Percentiles rank a stretch among this genome's conserved stretches.
These are phyloP conservation scores for Diaporthe sp. DNA, from an alignment of 2,329 filamentous ascomycete species.

Conservation along the genomic window DNA sequence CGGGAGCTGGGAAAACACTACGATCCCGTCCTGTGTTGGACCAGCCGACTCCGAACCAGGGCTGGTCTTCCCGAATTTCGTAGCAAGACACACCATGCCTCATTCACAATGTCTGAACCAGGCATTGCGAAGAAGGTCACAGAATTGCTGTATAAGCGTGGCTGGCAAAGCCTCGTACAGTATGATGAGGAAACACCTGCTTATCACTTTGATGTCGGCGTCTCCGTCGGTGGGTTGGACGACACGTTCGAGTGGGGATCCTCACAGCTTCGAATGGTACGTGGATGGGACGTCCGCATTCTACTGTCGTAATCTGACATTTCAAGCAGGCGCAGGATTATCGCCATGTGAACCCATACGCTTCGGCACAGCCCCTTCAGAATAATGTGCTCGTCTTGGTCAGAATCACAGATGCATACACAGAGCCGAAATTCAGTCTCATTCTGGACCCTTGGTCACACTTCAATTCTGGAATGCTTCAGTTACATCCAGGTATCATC, in stretches of 20 bases:
- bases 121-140: neutral
- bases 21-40: neutral
- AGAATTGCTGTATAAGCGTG: neutral
- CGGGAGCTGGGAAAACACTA: neutral
- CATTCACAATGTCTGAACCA: neutral
- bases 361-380: neutral
- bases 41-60: neutral
- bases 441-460: neutral
- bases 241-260: neutral
- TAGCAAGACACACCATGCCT: neutral
- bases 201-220: conserved; percentile 1
- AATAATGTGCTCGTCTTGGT: neutral
- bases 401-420: neutral
- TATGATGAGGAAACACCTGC: neutral
- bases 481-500: neutral
- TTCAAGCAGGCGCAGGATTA: neutral
- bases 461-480: neutral
- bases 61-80: neutral
- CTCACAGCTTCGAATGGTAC: neutral
- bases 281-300: neutral
- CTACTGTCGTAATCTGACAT: neutral
- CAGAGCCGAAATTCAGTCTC: neutral
- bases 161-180: neutral
- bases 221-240: neutral
- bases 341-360: neutral